phyloP scores from a whole-genome alignment of 2,329 filamentous ascomycete genomes.

The Xylaria sp. region DNA sequence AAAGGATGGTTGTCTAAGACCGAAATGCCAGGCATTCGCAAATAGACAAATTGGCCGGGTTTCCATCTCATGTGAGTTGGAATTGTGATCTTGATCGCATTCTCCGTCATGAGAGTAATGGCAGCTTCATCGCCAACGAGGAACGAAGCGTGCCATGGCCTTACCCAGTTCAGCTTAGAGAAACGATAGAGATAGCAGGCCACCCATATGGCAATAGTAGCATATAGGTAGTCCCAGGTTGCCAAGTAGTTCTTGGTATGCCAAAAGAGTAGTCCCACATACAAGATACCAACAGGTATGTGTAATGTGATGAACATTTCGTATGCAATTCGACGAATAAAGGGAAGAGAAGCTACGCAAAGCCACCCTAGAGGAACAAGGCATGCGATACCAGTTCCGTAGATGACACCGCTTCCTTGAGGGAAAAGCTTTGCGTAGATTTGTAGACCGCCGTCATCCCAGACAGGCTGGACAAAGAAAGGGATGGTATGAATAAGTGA shows the following conservation, averaged over 20 bases:
- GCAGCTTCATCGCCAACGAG: constrained; percentile 88
- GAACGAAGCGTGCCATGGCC: constrained; percentile 72
- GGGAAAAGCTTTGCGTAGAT: constrained; percentile 68
- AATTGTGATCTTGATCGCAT: constrained; percentile 92
- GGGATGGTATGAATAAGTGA: constrained; percentile 80
- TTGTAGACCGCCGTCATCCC: constrained; percentile 68
- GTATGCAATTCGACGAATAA: constrained; percentile 71
- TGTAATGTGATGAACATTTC: constrained; percentile 82
- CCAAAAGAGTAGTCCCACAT: constrained; percentile 86
- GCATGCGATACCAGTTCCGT: constrained; percentile 80
- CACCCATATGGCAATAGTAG: constrained; percentile 73
- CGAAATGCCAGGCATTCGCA: constrained; percentile 89
- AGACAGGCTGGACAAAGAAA: constrained; percentile 84
- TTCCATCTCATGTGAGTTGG: constrained; percentile 90
- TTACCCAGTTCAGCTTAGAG: constrained; percentile 85
- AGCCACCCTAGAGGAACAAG: constrained; percentile 77
- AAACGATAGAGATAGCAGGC: constrained; percentile 68
- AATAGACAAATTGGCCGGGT: constrained; percentile 90
- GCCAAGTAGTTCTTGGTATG: constrained; percentile 88
- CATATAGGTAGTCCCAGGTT: constrained; percentile 84
- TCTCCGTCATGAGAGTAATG: constrained; percentile 82
- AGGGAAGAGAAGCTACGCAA: constrained; percentile 76
- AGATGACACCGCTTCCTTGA: constrained; percentile 61
- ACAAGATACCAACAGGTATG: constrained; percentile 72
- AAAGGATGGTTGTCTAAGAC: constrained; percentile 92